These are phyloP conservation scores for Chlamydomonas incerta DNA, from an alignment of 139 green algal genomes.

Conservation along the genomic window DNA sequence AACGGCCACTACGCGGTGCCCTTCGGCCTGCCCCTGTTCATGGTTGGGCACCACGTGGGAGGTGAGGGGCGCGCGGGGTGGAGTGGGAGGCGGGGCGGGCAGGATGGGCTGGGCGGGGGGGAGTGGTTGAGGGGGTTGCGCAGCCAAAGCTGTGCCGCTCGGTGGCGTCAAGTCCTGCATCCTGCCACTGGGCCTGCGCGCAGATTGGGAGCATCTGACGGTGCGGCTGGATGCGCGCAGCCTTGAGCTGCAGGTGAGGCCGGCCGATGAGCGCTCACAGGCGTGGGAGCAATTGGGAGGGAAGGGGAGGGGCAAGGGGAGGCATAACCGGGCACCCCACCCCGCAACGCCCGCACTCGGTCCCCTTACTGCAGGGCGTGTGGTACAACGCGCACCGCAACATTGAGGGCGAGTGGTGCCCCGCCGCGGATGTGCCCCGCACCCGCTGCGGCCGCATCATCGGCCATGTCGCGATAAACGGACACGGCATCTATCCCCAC, in stretches of 20 bases:
- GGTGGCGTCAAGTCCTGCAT: background rate
- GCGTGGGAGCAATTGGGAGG: too few relatives aligned
- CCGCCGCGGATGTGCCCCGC: constrained; percentile 5
- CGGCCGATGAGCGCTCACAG: too few relatives aligned
- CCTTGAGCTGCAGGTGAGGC: constrained; percentile 33
- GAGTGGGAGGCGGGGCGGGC: background rate
- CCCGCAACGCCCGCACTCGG: too few relatives aligned
- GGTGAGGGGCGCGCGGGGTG: background rate
- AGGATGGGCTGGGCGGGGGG: background rate
- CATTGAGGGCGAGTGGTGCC: constrained; percentile 40
- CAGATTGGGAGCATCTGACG: constrained; percentile 43
- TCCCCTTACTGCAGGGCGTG: constrained; percentile 24
- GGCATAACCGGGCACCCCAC: too few relatives aligned
- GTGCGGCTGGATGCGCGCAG: constrained; percentile 14
- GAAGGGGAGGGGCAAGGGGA: too few relatives aligned
- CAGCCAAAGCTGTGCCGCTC: too few relatives aligned
- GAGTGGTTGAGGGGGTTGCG: too few relatives aligned
- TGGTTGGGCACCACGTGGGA: constrained; percentile 19
- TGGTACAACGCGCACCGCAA: constrained; percentile 52
- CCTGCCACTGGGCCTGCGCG: too few relatives aligned
- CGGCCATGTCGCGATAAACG: constrained; percentile 33
- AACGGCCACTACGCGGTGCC: constrained; percentile 32
- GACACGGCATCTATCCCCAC: constrained; percentile 32
- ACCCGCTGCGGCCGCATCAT: constrained; percentile 36
- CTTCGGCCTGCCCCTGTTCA: background rate